Conservation (phyloP, 139 green algal genomes). For the Chlamydomonas sphaeroides region DNA sequence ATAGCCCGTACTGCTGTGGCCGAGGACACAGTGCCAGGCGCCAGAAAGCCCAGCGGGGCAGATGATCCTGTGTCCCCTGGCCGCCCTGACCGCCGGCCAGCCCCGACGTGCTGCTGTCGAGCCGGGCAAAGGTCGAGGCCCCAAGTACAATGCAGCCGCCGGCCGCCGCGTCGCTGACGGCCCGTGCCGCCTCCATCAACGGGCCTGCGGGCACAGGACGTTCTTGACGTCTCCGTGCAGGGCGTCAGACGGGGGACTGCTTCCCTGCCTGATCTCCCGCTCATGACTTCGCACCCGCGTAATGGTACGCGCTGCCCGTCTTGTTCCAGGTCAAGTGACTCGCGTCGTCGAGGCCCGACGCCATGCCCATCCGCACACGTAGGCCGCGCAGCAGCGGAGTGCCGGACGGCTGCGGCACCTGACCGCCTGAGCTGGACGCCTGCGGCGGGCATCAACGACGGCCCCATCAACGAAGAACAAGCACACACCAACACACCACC, state of each 20-base stretch:
- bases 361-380: neutral
- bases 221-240: no score
- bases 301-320: neutral
- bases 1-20: neutral
- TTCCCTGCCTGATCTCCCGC: no score
- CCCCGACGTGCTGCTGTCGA: neutral
- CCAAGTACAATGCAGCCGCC: constrained; percentile 10
- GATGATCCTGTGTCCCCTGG: no score
- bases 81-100: no score
- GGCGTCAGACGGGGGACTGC: no score
- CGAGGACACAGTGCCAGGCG: no score
- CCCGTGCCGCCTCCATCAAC: neutral
- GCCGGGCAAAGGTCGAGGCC: neutral
- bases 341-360: neutral
- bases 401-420: no score
- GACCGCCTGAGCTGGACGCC: no score
- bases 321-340: neutral
- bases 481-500: no score
- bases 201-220: neutral
- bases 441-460: no score
- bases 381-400: neutral
- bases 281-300: neutral
- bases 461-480: no score
- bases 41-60: no score
- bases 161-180: constrained; percentile 9